Conservation (phyloP, 306 rosid species). For the Crotalaria pallida region DNA sequence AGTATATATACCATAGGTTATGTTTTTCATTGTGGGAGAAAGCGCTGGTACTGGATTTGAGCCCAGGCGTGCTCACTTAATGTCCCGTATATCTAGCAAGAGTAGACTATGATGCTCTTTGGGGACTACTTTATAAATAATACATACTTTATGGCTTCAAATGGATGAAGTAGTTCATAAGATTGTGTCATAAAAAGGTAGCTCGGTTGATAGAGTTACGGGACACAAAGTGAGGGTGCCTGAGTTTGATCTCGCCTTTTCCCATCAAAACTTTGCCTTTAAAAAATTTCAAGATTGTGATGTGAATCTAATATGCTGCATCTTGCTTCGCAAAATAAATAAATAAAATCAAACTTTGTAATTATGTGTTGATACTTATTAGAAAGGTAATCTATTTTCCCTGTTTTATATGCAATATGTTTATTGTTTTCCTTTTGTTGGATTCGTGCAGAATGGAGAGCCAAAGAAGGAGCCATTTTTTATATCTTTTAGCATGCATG, state of each 20-base stretch:
- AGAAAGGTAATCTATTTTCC: neutral
- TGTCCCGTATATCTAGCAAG: no score
- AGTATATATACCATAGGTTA: neutral
- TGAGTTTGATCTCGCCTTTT: no score
- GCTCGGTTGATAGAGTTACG: no score
- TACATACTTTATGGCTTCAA: neutral
- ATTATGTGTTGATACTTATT: neutral
- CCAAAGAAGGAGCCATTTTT: constrained; percentile 35
- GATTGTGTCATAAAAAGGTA: no score
- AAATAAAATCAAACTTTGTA: no score
- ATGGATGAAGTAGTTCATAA: neutral
- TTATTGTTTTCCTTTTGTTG: neutral
- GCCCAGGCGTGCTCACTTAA: no score
- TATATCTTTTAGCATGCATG: constrained; percentile 33
- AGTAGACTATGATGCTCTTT: neutral
- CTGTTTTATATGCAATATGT: neutral
- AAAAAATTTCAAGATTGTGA: neutral
- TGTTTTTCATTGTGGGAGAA: no score
- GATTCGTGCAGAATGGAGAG: constrained; percentile 46
- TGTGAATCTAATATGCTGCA: neutral
- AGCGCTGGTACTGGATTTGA: no score
- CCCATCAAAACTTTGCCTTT: no score
- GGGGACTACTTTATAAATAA: neutral
- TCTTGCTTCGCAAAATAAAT: neutral
- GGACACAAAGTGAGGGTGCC: no score